These are phyloP conservation scores for Maudiozyma bulderi DNA, from an alignment of 805 yeast genomes.

Conservation along the genomic window DNA sequence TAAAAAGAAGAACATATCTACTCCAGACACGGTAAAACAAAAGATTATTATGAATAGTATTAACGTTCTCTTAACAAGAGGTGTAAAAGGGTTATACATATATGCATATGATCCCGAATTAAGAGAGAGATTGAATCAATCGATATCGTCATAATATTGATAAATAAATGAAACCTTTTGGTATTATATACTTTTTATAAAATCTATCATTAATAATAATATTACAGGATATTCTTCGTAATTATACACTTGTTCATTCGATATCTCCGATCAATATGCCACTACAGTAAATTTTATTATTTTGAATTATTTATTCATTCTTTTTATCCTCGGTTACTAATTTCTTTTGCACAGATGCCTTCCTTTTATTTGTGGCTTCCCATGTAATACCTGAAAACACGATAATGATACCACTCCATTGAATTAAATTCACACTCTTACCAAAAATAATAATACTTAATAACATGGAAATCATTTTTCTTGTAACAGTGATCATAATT, in stretches of 20 bases:
- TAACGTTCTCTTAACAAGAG: slow-evolving; percentile 38
- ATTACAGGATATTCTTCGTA: background rate
- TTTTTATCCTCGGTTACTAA: background rate
- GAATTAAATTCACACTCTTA: slow-evolving; percentile 52
- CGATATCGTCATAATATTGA: slow-evolving; percentile 1
- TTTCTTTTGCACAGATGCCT: background rate
- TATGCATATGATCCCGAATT: slow-evolving; percentile 35
- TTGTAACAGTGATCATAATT: slow-evolving; percentile 89
- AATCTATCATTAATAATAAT: background rate
- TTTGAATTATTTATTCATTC: background rate
- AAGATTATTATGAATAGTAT: slow-evolving; percentile 36
- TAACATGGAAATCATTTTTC: slow-evolving; percentile 94
- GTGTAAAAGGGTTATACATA: slow-evolving; percentile 35
- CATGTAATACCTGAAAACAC: slow-evolving; percentile 82
- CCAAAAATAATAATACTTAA: slow-evolving; percentile 80
- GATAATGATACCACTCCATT: slow-evolving; percentile 69
- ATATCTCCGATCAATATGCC: no score
- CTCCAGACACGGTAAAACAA: slow-evolving; percentile 30
- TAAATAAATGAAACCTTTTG: background rate
- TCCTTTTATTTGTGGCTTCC: slow-evolving; percentile 52
- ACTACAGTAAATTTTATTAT: no score
- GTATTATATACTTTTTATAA: background rate
- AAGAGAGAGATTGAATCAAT: slow-evolving; percentile 26
- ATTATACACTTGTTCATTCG: background rate
- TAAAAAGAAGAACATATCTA: slow-evolving; percentile 31